Base-by-base conservation (phyloP, 2,329 filamentous ascomycete genomes). In the Monilinia polystroma region DNA sequence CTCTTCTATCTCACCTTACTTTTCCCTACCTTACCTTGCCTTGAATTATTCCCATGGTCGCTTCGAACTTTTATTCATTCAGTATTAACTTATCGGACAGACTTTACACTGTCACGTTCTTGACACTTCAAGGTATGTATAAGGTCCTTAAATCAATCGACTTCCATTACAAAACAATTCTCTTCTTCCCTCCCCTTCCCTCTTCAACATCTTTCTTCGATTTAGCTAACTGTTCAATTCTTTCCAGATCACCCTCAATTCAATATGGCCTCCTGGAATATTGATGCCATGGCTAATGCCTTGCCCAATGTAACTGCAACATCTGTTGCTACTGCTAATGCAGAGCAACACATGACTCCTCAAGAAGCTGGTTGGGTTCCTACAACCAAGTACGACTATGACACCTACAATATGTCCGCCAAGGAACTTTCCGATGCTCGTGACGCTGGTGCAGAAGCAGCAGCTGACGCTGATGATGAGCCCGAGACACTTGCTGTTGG, bases 281-380 rank as follows among this genome's bases (percentile, higher is more conserved):
- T 72, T 8, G 38, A 68, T 6, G 73, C 74, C 8, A 68, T 79
- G 73, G 70, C 73, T 66, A 72, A 68, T n/a, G 77, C 79, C 26
- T 75, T 80, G 38, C 73, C 76, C 8, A 59, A 64, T 11, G 16
- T 32, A 16, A 16, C 60, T 53, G 63, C 49, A 38, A 66, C 66
- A n/a, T 32, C 23, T 23, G 68, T 56, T 51, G 41, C 56, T 41
- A 66, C 56, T n/a, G 52, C 62, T 43, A 43, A 14, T 14, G 67
- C 65, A 38, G 35, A 35, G 49, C 55, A 35, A 43, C 55, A 45
- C 35, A 62, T 67, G 68, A 75, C 65, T 59, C 73, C 72, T 38
- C 72, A 78, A 64, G 74, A 76, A 60, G 68, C 71, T 60, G 76
- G 73, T 29, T 78, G 76, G 76, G 63, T 64, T 35, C 72, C 63